Percentiles rank a stretch among this genome's conserved stretches.
Evolutionary conservation across 2,329 filamentous ascomycete species (phyloP).

Genomic region (Botrytis aclada): DNA sequence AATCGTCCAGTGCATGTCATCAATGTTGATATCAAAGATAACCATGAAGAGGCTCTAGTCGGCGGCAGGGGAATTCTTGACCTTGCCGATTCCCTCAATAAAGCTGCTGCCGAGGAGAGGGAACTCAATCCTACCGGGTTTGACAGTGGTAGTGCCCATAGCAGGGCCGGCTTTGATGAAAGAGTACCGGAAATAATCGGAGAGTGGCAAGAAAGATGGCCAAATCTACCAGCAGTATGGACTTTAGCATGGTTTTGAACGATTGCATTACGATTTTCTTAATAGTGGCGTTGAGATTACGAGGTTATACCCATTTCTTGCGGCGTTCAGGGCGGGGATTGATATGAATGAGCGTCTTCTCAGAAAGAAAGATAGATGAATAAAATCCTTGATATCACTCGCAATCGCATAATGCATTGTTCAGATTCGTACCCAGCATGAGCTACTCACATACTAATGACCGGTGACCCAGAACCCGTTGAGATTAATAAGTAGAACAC

Average conservation of each 20-base stretch:
- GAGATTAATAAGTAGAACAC: background rate
- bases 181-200: constrained; percentile 87
- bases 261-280: constrained; percentile 1
- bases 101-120: constrained; percentile 74
- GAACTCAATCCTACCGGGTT: constrained; percentile 60
- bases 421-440: background rate
- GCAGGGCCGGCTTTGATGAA: constrained; percentile 81
- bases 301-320: constrained; percentile 19
- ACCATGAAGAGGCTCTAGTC: constrained; percentile 91
- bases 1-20: constrained; percentile 96
- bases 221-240: constrained; percentile 86
- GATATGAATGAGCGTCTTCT: background rate
- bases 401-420: background rate
- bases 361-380: background rate
- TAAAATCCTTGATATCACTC: background rate
- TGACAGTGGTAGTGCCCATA: constrained; percentile 64
- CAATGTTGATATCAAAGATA: constrained; percentile 98
- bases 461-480: background rate
- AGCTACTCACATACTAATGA: background rate
- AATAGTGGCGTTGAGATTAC: constrained; percentile 12
- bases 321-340: constrained; percentile 7
- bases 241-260: constrained; percentile 87
- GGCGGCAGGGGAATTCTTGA: constrained; percentile 91
- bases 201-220: constrained; percentile 93
- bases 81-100: constrained; percentile 80